Evolutionary conservation across 2,329 filamentous ascomycete genomes (phyloP).

Genomic region (Pyricularia grisea): DNA sequence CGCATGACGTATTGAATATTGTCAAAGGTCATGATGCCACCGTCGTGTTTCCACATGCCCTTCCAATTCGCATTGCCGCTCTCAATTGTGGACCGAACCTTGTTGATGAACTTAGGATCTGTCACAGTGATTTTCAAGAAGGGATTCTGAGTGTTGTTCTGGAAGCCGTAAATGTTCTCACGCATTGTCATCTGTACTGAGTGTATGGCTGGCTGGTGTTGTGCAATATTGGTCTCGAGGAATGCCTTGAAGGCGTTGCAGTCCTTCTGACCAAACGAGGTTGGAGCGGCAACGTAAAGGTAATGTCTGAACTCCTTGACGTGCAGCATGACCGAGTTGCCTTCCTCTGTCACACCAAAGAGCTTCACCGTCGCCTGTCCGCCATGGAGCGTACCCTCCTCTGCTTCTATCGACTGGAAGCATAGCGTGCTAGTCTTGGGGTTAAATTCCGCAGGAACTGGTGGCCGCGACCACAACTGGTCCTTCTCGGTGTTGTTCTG

Average conservation of each 20-base stretch:
- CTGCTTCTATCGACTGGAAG: conserved; percentile 93
- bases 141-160: conserved; percentile 83
- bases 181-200: conserved; percentile 74
- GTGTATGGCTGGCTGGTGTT: conserved; percentile 60
- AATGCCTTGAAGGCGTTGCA: conserved; percentile 70
- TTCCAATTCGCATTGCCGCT: conserved; percentile 77
- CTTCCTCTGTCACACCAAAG: conserved; percentile 77
- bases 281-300: conserved; percentile 82
- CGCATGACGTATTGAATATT: conserved; percentile 90
- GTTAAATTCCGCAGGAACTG: conserved; percentile 36
- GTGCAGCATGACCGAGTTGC: conserved; percentile 89
- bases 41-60: conserved; percentile 67
- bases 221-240: conserved; percentile 70
- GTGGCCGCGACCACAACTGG: conserved; percentile 73
- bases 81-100: conserved; percentile 68
- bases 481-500: conserved; percentile 85
- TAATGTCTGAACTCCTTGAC: conserved; percentile 96
- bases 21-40: conserved; percentile 82
- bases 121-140: conserved; percentile 91
- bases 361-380: conserved; percentile 75
- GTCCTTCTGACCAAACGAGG: conserved; percentile 70
- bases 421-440: conserved; percentile 59
- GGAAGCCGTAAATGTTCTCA: conserved; percentile 89
- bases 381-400: conserved; percentile 75
- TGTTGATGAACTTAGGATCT: conserved; percentile 76